phyloP scores from a whole-genome alignment of 345 rosid genomes.

The Corchorus capsularis region DNA sequence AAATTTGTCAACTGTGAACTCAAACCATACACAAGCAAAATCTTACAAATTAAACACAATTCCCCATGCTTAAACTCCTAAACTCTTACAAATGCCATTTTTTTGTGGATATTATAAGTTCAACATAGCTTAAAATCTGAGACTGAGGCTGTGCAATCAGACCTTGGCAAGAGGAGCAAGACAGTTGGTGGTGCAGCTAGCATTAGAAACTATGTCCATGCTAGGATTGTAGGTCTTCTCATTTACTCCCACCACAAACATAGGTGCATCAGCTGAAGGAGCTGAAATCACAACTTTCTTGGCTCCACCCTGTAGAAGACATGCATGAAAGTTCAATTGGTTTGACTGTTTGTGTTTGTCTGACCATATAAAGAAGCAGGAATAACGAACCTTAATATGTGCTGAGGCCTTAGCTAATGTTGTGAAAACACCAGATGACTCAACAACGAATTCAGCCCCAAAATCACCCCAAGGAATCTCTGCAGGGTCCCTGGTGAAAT shows the following conservation, averaged over 20 bases:
- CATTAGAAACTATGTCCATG: slow-evolving; percentile 98
- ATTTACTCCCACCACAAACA: slow-evolving; percentile 98
- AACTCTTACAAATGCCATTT: too few relatives aligned
- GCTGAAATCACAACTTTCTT: slow-evolving; percentile 96
- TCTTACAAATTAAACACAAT: neutral
- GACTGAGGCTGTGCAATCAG: slow-evolving; percentile 26
- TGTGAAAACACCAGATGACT: slow-evolving; percentile 95
- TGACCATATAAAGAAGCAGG: neutral
- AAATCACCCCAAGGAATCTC: slow-evolving; percentile 98
- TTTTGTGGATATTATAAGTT: too few relatives aligned
- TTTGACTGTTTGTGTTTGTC: slow-evolving; percentile 9
- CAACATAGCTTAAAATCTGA: slow-evolving; percentile 7
- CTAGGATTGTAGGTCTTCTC: slow-evolving; percentile 77
- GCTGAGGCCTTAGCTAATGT: slow-evolving; percentile 82
- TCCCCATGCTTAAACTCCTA: slow-evolving; percentile 11
- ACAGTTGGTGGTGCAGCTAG: slow-evolving; percentile 99
- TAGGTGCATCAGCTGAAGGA: slow-evolving; percentile 99
- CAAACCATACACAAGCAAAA: neutral
- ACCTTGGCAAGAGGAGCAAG: slow-evolving; percentile 99
- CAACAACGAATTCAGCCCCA: slow-evolving; percentile 89
- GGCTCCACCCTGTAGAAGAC: slow-evolving; percentile 80
- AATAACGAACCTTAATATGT: slow-evolving; percentile 68
- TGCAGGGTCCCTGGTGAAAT: slow-evolving; percentile 73
- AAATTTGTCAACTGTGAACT: neutral
- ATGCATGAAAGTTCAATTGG: neutral